Conservation (phyloP, 2,329 filamentous ascomycete species). For the Parastagonospora nodorum region DNA sequence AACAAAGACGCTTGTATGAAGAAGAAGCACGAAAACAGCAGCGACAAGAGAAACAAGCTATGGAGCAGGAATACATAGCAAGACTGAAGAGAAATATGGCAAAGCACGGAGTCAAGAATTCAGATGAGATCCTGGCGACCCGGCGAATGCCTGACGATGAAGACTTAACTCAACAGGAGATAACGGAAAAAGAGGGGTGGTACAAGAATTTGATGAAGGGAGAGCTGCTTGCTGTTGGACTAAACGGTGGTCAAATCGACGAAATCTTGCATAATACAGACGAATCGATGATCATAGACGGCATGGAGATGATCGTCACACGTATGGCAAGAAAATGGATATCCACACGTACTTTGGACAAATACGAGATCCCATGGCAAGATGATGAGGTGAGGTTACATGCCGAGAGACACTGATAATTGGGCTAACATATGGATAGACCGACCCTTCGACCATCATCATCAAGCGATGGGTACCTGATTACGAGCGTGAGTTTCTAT, state of each 20-base stretch:
- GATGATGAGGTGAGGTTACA: neutral
- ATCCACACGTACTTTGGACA: neutral
- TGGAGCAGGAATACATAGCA: neutral
- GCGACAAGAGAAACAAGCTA: neutral
- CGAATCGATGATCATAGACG: neutral
- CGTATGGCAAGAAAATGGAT: neutral
- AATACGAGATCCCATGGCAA: neutral
- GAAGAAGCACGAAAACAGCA: neutral
- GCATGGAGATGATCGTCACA: neutral
- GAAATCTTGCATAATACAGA: neutral
- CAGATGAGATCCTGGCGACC: neutral
- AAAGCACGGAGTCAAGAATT: neutral
- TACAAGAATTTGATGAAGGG: neutral
- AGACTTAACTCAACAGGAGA: neutral
- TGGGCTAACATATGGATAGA: neutral
- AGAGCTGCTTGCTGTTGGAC: neutral
- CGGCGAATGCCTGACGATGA: neutral
- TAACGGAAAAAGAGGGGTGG: conserved; percentile 1
- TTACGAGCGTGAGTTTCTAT: conserved; percentile 1
- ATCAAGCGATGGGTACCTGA: conserved; percentile 3
- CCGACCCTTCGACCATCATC: neutral
- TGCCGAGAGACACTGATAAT: neutral
- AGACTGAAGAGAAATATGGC: conserved; percentile 1
- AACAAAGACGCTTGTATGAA: neutral
- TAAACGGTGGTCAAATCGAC: neutral